Conservation (phyloP, 1,284 basidiomycete genomes). For the Inonotus obliquus region DNA sequence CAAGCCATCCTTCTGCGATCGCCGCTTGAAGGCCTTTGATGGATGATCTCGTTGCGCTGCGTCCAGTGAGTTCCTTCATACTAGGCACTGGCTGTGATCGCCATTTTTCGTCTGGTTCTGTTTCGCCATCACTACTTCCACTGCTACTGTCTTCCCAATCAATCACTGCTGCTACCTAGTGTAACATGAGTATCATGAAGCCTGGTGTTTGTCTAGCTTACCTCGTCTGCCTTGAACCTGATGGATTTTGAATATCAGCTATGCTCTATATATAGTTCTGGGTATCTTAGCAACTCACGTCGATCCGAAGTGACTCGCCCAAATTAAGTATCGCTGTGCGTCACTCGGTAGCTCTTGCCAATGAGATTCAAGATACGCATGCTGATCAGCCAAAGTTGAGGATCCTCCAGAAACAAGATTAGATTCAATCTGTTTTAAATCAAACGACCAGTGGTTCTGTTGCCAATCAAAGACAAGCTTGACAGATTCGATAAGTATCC, state of each 20-base stretch:
- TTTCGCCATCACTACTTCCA: conserved; percentile 47
- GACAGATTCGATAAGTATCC: conserved; percentile 12
- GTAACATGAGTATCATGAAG: background rate
- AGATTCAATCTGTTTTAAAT: conserved; percentile 50
- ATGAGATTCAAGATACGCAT: conserved; percentile 55
- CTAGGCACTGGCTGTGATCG: conserved; percentile 43
- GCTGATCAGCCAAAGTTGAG: conserved; percentile 51
- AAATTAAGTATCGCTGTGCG: conserved; percentile 57
- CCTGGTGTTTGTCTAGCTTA: background rate
- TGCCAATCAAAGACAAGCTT: conserved; percentile 61
- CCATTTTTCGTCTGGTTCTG: conserved; percentile 38
- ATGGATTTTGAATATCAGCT: background rate
- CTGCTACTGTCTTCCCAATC: conserved; percentile 60
- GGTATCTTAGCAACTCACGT: conserved; percentile 38
- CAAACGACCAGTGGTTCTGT: conserved; percentile 57
- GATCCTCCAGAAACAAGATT: conserved; percentile 46
- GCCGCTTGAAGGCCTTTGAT: conserved; percentile 64
- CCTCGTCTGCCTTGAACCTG: conserved; percentile 8
- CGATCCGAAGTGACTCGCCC: conserved; percentile 68
- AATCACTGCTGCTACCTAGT: conserved; percentile 55
- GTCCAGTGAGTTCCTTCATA: conserved; percentile 33
- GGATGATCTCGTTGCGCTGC: conserved; percentile 45
- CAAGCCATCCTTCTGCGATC: conserved; percentile 64
- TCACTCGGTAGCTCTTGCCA: conserved; percentile 59
- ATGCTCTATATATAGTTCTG: background rate